phyloP scores from a whole-genome alignment of 352 stramenopile genomes.

The Hyaloperonospora brassicae region DNA sequence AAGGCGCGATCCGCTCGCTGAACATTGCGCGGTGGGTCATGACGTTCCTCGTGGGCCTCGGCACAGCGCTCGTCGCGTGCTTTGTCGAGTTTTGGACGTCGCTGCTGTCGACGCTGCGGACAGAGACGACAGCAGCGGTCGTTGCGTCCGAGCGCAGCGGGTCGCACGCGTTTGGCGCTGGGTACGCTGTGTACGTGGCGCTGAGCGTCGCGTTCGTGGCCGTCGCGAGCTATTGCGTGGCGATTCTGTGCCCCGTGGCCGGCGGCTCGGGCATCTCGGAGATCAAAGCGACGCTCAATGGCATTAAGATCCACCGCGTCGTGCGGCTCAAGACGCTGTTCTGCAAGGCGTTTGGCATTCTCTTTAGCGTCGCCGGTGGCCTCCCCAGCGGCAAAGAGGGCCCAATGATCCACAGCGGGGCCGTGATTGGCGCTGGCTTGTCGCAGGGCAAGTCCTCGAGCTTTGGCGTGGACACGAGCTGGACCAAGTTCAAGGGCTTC shows the following conservation, averaged over 20 bases:
- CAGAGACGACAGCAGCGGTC: conserved; percentile 79
- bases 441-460: conserved; percentile 89
- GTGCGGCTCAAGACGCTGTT: conserved; percentile 94
- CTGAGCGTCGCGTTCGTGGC: conserved; percentile 91
- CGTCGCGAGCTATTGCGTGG: conserved; percentile 86
- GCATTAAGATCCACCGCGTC: conserved; percentile 95
- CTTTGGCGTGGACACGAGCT: conserved; percentile 84
- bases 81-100: conserved; percentile 90
- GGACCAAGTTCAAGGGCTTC: conserved; percentile 88
- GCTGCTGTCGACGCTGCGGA: conserved; percentile 84
- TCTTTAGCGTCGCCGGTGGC: conserved; percentile 73
- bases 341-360: conserved; percentile 90
- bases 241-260: conserved; percentile 91
- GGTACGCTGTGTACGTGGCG: conserved; percentile 86
- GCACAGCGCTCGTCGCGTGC: conserved; percentile 89
- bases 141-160: conserved; percentile 49
- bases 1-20: conserved; percentile 64
- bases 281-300: conserved; percentile 98
- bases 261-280: conserved; percentile 95
- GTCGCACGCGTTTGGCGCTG: conserved; percentile 44
- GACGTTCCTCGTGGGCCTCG: conserved; percentile 91
- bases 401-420: conserved; percentile 87
- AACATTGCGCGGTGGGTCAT: conserved; percentile 91
- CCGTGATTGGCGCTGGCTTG: conserved; percentile 92
- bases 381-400: conserved; percentile 85